These are phyloP conservation scores for Rhizopogon roseolus DNA, from an alignment of 768 basidiomycete genomes.

Conservation along the genomic window DNA sequence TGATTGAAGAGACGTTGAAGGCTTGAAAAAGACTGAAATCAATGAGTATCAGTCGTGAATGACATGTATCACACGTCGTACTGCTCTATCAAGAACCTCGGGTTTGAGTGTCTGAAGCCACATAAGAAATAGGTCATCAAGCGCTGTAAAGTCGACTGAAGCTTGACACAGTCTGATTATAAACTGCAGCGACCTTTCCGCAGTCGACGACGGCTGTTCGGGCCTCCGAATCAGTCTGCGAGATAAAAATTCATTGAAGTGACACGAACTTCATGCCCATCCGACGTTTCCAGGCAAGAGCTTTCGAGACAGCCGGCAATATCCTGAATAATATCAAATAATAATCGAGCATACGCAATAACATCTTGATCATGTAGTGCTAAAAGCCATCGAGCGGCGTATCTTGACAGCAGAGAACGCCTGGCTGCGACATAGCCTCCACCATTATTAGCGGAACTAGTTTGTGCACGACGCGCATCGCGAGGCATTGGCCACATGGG, in stretches of 20 bases:
- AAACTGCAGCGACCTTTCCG: conserved; percentile 42
- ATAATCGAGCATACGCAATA: conserved; percentile 41
- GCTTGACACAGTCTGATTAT: conserved; percentile 52
- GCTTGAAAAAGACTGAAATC: conserved; percentile 44
- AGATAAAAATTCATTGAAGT: background rate
- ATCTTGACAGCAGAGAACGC: conserved; percentile 46
- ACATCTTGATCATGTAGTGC: conserved; percentile 63
- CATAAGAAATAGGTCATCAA: conserved; percentile 51
- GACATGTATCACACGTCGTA: conserved; percentile 17
- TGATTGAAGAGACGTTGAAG: conserved; percentile 54
- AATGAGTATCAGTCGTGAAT: background rate
- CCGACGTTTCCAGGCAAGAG: background rate
- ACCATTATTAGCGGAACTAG: conserved; percentile 49
- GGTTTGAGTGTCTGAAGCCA: conserved; percentile 51
- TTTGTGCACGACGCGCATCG: conserved; percentile 27
- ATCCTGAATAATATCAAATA: conserved; percentile 53
- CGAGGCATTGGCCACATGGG: conserved; percentile 51
- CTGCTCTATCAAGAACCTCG: conserved; percentile 32
- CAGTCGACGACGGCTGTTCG: conserved; percentile 8
- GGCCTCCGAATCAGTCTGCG: background rate
- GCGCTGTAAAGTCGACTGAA: conserved; percentile 49
- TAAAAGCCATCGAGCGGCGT: conserved; percentile 63
- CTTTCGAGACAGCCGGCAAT: conserved; percentile 22
- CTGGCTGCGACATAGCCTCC: conserved; percentile 67
- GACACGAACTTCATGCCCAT: background rate